Evolutionary conservation across 371 early-diverging fungal species (phyloP).

Genomic region (Actinomortierella ambigua): DNA sequence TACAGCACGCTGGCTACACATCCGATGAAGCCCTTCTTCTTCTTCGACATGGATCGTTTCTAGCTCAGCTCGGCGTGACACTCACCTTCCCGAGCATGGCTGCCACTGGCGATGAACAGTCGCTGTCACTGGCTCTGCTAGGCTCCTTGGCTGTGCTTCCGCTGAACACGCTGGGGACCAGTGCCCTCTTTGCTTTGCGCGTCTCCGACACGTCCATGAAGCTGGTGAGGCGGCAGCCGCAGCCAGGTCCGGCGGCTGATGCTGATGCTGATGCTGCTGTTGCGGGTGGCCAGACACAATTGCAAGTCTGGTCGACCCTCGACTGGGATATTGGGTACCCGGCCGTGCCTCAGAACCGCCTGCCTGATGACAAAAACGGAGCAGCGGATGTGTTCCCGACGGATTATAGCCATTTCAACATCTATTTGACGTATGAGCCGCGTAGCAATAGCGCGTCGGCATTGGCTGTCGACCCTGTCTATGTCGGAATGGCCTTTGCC

Average conservation of each 20-base stretch:
- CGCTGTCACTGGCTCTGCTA: slow-evolving; percentile 10
- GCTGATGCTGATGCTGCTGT: background rate
- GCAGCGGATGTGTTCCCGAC: slow-evolving; percentile 1
- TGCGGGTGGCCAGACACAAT: background rate
- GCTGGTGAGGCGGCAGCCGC: background rate
- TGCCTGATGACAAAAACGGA: background rate
- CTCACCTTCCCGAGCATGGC: slow-evolving; percentile 7
- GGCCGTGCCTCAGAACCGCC: background rate
- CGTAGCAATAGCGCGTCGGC: background rate
- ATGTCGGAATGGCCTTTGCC: slow-evolving; percentile 34
- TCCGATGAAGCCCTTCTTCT: too few species aligned
- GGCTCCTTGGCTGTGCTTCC: slow-evolving; percentile 35
- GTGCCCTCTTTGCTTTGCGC: slow-evolving; percentile 16
- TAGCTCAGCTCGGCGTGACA: slow-evolving; percentile 34
- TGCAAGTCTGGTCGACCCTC: slow-evolving; percentile 19
- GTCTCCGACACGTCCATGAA: slow-evolving; percentile 1
- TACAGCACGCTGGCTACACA: background rate
- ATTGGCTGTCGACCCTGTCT: background rate
- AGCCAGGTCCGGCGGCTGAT: background rate
- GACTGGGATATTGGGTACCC: slow-evolving; percentile 29
- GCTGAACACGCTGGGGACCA: background rate
- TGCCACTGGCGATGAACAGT: background rate
- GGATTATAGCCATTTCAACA: slow-evolving; percentile 34
- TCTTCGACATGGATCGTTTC: background rate
- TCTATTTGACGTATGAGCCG: slow-evolving; percentile 14